Conservation (phyloP, 1,139 yeast species). For the Scheffersomyces parashehatae region DNA sequence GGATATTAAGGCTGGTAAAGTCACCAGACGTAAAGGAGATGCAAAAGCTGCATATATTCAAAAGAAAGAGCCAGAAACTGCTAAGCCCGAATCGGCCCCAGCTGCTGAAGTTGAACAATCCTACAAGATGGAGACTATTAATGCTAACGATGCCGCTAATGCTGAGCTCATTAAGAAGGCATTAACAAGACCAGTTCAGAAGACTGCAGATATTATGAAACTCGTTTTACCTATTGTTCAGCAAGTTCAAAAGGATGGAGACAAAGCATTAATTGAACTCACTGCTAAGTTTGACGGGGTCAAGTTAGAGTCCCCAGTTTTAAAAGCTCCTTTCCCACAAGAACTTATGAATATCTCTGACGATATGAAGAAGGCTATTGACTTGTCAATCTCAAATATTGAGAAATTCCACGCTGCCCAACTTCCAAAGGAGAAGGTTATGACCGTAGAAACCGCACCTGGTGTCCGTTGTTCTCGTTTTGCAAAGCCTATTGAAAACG, state of each 20-base stretch:
- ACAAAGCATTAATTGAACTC: constrained; percentile 78
- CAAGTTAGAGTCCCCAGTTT: constrained; percentile 63
- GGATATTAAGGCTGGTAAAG: constrained; percentile 79
- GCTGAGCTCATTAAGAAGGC: constrained; percentile 53
- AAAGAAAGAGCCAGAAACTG: constrained; percentile 16
- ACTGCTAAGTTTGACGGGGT: constrained; percentile 93
- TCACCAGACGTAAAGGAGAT: constrained; percentile 93
- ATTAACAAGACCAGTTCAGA: constrained; percentile 85
- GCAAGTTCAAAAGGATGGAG: constrained; percentile 76
- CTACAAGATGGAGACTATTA: constrained; percentile 65
- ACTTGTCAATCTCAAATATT: constrained; percentile 83
- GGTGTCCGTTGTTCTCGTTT: constrained; percentile 95
- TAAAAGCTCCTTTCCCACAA: constrained; percentile 83
- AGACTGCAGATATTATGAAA: constrained; percentile 87
- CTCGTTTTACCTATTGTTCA: constrained; percentile 88
- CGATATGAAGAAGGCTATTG: constrained; percentile 83
- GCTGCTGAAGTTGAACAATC: constrained; percentile 24
- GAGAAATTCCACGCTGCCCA: constrained; percentile 94
- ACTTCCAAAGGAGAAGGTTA: constrained; percentile 61
- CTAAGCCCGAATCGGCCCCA: constrained; percentile 9
- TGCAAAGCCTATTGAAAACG: constrained; percentile 90
- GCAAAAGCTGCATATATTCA: constrained; percentile 76
- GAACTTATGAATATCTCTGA: constrained; percentile 73
- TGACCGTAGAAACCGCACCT: constrained; percentile 90
- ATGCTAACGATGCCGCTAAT: constrained; percentile 42